Evolutionary conservation across 306 rosid species (phyloP), one percentile per base, ranked within the genome.

Genomic region (Acmispon strigosus): DNA sequence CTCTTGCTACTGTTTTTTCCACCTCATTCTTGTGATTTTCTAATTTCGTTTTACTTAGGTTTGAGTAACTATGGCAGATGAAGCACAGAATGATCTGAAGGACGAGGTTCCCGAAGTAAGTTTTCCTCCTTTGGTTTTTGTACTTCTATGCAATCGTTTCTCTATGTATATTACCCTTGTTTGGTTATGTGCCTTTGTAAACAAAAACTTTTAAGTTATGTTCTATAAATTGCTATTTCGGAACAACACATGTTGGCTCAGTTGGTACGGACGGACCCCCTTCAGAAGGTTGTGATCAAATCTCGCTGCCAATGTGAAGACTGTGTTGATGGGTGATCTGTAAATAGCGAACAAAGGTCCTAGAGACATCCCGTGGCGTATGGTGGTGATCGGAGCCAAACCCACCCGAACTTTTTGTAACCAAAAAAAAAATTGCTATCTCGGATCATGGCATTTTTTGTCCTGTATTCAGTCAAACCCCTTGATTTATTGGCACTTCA

Each of bases 21-120:
- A 11, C 16, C 4, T 24, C 24, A 10, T 1, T 64, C 4, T 7
- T 17, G 56, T 58, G 24, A 59, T 59, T 48, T 43, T 10, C 55
- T 52, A 6, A 43, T 58, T 55, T 22, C 22, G 14, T 24, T 69
- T 36, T 45, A 4, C 17, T 34, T 42, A 16, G 64, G 50, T 22
- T 78, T 54, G 75, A 80, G 89, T 66, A 68, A 67, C 50, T 81
- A 90, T 90, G 92, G 89, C 83, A 5, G 92, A 87, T 6, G 91
- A 87, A 62, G 49, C 60, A 49, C 88, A 18, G 18, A 70, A 43
- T 51, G 96, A 90, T 18, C 57, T 72, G 84, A 90, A 74, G 61
- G 96, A 90, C 16, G 91, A 85, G 78, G 86, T 83, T 55, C 67
- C 89, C 17, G 96, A 85, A 14, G 92, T 85, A 68, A 84, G 85